phyloP scores from a whole-genome alignment of 2,329 filamentous ascomycete genomes.

The Exophiala bonariae region DNA sequence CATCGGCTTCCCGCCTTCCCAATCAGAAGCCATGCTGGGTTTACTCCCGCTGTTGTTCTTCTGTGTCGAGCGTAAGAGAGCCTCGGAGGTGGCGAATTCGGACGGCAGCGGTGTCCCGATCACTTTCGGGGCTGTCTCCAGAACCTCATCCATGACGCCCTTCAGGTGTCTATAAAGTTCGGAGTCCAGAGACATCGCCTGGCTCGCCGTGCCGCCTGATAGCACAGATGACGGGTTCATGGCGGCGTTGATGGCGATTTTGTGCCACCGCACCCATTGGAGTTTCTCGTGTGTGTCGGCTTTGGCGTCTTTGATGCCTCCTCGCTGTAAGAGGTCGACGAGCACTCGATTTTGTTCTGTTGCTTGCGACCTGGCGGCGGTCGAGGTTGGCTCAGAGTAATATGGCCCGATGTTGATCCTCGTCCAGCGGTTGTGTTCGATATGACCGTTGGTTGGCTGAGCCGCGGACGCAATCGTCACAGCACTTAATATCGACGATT shows the following conservation, averaged over 20 bases:
- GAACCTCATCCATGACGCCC: slow-evolving; percentile 70
- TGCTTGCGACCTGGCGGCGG: slow-evolving; percentile 30
- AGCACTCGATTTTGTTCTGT: slow-evolving; percentile 39
- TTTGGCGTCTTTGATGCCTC: slow-evolving; percentile 66
- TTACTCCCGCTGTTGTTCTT: slow-evolving; percentile 50
- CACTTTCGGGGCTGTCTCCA: slow-evolving; percentile 62
- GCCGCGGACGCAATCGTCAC: slow-evolving; percentile 70
- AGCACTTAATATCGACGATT: slow-evolving; percentile 62
- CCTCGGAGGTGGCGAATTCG: slow-evolving; percentile 62
- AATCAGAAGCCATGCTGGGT: slow-evolving; percentile 69
- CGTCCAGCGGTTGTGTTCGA: slow-evolving; percentile 73
- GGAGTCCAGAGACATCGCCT: slow-evolving; percentile 63
- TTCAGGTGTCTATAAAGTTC: slow-evolving; percentile 63
- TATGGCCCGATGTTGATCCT: slow-evolving; percentile 69
- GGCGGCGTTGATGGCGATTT: slow-evolving; percentile 73
- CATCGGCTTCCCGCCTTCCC: slow-evolving; percentile 65
- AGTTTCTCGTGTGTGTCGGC: slow-evolving; percentile 65
- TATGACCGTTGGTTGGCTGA: slow-evolving; percentile 61
- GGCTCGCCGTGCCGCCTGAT: slow-evolving; percentile 63
- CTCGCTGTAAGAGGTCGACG: slow-evolving; percentile 48
- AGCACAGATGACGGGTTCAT: slow-evolving; percentile 74
- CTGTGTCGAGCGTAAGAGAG: slow-evolving; percentile 63
- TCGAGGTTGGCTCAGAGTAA: slow-evolving; percentile 49
- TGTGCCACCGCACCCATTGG: slow-evolving; percentile 73
- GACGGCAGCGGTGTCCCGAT: slow-evolving; percentile 62